Evolutionary conservation across 176 grass and related monocot genomes (phyloP), one percentile per base, ranked within the genome.

Genomic region (Elaeis guineensis): DNA sequence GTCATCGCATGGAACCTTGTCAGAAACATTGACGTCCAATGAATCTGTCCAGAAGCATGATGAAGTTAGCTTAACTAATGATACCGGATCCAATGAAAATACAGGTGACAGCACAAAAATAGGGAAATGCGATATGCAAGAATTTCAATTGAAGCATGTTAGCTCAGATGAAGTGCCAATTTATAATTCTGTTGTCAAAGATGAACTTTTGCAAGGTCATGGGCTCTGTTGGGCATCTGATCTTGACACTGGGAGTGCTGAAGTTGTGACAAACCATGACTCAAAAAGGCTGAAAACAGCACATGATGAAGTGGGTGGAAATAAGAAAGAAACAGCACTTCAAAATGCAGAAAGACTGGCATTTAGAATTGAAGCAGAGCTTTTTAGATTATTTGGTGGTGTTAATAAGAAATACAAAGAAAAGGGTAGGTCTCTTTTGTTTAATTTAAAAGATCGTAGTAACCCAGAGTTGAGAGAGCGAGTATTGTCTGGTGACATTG

Each of bases 191-290:
- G 59, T 75, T 72, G 69, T 61, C 73, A 62, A 83, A 74, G 87
- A 92, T 83, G 93, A 98, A 50, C 84, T 98, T 21, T 69, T 92
- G 81, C 93, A 92, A 73, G 93, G 87, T 75, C 88, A 98, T 58
- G 93, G 93, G 21, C 93, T 98, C 67, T 81, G 51, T 70, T 98
- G 93, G 93, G 87, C 69, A 75, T 81, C 87, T 75, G 84, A 92
- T 76, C 51, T 60, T 44, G 81, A 60, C 58, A 22, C 54, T 75
- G 25, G 18, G 51, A 17, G 65, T 78, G 60, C 64, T 73, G 64
- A 67, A 56, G 23, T 22, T 66, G 21, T 61, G 9, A 57, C 49
- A 25, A 60, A 35, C 14, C 66, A 67, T 49, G 69, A 52, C 4
- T 58, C 24, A 54, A 78, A 84, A 75, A 64, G 61, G 64, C 25